These are phyloP conservation scores for Sugiyamaella novakii DNA, from an alignment of 1,139 yeast species.

Conservation along the genomic window DNA sequence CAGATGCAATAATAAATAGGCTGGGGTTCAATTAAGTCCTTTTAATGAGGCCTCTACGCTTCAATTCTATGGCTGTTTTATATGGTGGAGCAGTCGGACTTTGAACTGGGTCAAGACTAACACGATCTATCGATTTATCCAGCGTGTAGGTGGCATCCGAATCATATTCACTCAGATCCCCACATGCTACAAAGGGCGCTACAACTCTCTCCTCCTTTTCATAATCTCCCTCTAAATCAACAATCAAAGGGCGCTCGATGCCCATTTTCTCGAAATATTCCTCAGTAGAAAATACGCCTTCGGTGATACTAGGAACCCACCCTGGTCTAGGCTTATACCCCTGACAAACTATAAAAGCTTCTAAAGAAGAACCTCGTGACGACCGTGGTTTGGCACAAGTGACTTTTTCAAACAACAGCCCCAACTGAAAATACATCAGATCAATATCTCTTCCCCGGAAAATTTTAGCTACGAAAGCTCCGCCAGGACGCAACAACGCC, in stretches of 20 bases:
- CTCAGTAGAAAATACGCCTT: constrained; percentile 58
- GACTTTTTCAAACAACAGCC: constrained; percentile 79
- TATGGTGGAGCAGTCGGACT: constrained; percentile 97
- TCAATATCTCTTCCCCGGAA: constrained; percentile 96
- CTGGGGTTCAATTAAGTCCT: too few species aligned
- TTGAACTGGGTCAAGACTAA: constrained; percentile 84
- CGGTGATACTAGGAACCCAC: constrained; percentile 66
- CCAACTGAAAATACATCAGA: constrained; percentile 82
- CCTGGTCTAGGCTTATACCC: constrained; percentile 80
- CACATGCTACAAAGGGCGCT: constrained; percentile 92
- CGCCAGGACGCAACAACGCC: constrained; percentile 83
- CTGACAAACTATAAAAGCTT: constrained; percentile 89
- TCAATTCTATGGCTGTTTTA: constrained; percentile 84
- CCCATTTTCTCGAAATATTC: constrained; percentile 63
- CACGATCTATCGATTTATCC: constrained; percentile 44
- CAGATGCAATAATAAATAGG: too few species aligned
- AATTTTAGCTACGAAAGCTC: constrained; percentile 92
- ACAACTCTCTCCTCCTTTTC: constrained; percentile 65
- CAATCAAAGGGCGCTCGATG: constrained; percentile 35
- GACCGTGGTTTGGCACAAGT: constrained; percentile 95
- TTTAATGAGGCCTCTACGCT: constrained; percentile 65
- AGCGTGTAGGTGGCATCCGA: constrained; percentile 92
- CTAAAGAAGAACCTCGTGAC: constrained; percentile 90
- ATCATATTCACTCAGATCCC: constrained; percentile 82
- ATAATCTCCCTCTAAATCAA: constrained; percentile 35